Conservation (phyloP, 2,329 filamentous ascomycete genomes). For the Sarocladiaceae sp. region DNA sequence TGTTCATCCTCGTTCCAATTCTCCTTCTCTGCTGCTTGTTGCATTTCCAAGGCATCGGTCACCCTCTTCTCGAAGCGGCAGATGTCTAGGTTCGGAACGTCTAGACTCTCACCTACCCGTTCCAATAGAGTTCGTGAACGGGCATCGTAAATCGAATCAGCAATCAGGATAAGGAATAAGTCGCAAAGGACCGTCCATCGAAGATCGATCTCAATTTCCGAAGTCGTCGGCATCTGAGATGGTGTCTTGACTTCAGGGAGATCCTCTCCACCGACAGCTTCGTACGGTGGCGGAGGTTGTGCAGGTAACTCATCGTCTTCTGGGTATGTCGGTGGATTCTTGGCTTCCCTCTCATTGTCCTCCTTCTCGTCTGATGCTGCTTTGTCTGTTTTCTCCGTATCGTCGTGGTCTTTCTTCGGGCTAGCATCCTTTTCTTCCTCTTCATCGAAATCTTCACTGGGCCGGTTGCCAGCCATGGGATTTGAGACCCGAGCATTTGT, state of each 20-base stretch:
- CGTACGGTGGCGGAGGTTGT: conserved; percentile 54
- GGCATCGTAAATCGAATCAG: conserved; percentile 90
- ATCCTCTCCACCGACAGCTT: conserved; percentile 62
- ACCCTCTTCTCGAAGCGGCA: conserved; percentile 96
- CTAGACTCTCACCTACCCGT: conserved; percentile 72
- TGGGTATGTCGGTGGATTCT: not conserved
- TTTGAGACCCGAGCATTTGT: conserved; percentile 91
- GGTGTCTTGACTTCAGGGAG: conserved; percentile 77
- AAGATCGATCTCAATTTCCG: conserved; percentile 90
- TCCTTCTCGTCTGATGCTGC: not conserved
- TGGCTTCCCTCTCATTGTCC: not conserved
- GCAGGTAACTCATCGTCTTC: conserved; percentile 40
- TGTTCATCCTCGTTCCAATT: conserved; percentile 98
- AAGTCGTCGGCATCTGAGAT: conserved; percentile 73
- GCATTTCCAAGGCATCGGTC: conserved; percentile 96
- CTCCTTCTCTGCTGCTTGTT: conserved; percentile 88
- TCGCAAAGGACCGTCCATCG: conserved; percentile 97
- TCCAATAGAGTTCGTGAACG: conserved; percentile 83
- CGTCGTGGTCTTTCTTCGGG: not conserved
- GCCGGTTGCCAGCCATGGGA: conserved; percentile 60
- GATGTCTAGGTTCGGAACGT: conserved; percentile 87
- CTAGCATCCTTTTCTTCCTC: conserved; percentile 1
- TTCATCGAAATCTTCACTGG: not conserved
- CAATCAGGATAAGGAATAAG: conserved; percentile 89
- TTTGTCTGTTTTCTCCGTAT: not conserved